Conservation (phyloP, 345 rosid species). For the Mercurialis annua region DNA sequence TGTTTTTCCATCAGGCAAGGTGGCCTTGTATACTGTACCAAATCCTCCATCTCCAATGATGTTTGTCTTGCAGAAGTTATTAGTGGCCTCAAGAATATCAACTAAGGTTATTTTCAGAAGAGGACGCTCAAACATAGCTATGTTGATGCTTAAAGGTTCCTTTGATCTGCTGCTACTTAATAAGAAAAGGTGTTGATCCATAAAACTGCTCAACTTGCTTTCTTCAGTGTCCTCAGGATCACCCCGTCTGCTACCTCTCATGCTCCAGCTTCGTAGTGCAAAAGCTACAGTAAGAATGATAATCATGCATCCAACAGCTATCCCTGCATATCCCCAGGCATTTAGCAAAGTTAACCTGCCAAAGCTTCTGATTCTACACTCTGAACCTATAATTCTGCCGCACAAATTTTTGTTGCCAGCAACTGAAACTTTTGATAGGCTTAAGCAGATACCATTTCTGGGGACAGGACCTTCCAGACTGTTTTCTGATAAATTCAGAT, state of each 20-base stretch:
- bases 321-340: slow-evolving; percentile 51
- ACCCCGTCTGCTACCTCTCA: slow-evolving; percentile 32
- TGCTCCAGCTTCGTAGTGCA: slow-evolving; percentile 42
- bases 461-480: slow-evolving; percentile 65
- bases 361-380: slow-evolving; percentile 39
- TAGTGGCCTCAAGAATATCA: slow-evolving; percentile 75
- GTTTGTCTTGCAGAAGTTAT: slow-evolving; percentile 73
- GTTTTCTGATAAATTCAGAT: slow-evolving; percentile 54
- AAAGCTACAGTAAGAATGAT: slow-evolving; percentile 32
- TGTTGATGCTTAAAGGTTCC: slow-evolving; percentile 83
- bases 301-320: slow-evolving; percentile 42
- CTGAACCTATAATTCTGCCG: slow-evolving; percentile 42
- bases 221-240: slow-evolving; percentile 51
- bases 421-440: slow-evolving; percentile 41
- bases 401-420: slow-evolving; percentile 65
- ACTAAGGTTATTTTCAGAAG: slow-evolving; percentile 65
- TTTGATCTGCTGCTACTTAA: slow-evolving; percentile 66
- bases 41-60: slow-evolving; percentile 93
- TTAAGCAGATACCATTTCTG: slow-evolving; percentile 49
- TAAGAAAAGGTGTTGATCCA: slow-evolving; percentile 54
- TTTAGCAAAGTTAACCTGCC: slow-evolving; percentile 32
- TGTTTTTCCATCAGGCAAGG: slow-evolving; percentile 45
- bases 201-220: slow-evolving; percentile 46
- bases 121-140: slow-evolving; percentile 84
- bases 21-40: slow-evolving; percentile 87